A percentile compares a stretch with the other conserved stretches of the same genome.
Evolutionary conservation across 179 eudicot species (phyloP).

Genomic region (Heliamphora pulchella): DNA sequence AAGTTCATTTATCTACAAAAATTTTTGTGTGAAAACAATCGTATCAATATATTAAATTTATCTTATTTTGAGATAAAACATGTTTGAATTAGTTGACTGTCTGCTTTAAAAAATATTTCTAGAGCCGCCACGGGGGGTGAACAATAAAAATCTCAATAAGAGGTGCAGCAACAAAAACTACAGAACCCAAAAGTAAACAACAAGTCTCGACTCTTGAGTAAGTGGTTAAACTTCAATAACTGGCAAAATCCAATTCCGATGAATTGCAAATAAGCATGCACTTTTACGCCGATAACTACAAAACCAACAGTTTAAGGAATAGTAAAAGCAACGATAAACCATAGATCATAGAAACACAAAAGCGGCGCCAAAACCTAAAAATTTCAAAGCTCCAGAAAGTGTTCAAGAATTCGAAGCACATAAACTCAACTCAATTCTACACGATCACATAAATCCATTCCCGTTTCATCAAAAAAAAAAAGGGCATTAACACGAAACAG

Average conservation of each 20-base stretch:
- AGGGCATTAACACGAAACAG: not conserved
- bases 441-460: not conserved
- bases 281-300: not conserved
- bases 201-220: not conserved
- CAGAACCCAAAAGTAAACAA: not conserved
- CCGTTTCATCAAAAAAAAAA: not conserved
- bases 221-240: not conserved
- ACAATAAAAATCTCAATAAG: not conserved
- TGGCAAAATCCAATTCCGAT: not conserved
- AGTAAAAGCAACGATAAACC: not conserved
- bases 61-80: too few relatives aligned
- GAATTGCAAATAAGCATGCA: not conserved
- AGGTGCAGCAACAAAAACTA: not conserved
- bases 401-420: constrained; percentile 6
- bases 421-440: not conserved
- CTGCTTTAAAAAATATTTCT: too few relatives aligned
- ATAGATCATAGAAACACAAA: not conserved
- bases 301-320: not conserved
- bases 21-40: too few relatives aligned
- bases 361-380: not conserved
- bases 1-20: too few relatives aligned
- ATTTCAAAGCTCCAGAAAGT: not conserved
- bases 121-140: too few relatives aligned
- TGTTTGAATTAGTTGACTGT: too few relatives aligned
- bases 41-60: too few relatives aligned